Base-by-base conservation (phyloP, 257 asterid genomes). In the Gynochthodes officinalis region DNA sequence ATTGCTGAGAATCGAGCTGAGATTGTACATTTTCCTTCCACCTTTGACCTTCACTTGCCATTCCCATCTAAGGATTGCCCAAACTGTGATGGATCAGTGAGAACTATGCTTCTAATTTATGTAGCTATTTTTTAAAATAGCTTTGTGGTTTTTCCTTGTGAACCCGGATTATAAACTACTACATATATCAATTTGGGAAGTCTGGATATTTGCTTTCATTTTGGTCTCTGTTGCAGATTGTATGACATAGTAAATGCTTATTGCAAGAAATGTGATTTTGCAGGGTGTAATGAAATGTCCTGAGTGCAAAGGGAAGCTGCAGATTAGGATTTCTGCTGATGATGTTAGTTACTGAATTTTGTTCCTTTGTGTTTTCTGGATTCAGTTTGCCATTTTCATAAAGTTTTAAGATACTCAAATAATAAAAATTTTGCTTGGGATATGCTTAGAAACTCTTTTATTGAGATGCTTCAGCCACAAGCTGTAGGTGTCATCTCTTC, bases 271-370 rank as follows among this genome's bases (percentile, higher is more conserved):
- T 74, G 25, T 81, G 76, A 64, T 76, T 75, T 78, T 81, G 81
- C 91, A 94, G 99, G 99, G 99, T 54, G 97, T 86, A 83, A 94
- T 94, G 97, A 89, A 84, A 82, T 94, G 99, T 76, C 96, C 99
- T 60, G 97, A 94, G 80, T 94, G 99, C 86, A 85, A 89, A 86
- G 92, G 84, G 80, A 91, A 87, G 89, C 79, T 83, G 25, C 90
- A 87, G 40, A 64, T 94, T 68, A 82, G 95, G 88, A 88, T 94
- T 80, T 91, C 98, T 68, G 95, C 97, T 12, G 99, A 94, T 82
- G 92, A 94, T 85, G 99, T 91, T 82, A 88, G 99, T 79, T 80
- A 50, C 65, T 67, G 66, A 57, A 59, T 70, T 68, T 68, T 30
- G 53, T 75, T 48, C 64, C 67, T 75, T 27, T 73, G 19, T 11